phyloP scores from a whole-genome alignment of 768 basidiomycete species.

The Tylopilus subfusipes region DNA sequence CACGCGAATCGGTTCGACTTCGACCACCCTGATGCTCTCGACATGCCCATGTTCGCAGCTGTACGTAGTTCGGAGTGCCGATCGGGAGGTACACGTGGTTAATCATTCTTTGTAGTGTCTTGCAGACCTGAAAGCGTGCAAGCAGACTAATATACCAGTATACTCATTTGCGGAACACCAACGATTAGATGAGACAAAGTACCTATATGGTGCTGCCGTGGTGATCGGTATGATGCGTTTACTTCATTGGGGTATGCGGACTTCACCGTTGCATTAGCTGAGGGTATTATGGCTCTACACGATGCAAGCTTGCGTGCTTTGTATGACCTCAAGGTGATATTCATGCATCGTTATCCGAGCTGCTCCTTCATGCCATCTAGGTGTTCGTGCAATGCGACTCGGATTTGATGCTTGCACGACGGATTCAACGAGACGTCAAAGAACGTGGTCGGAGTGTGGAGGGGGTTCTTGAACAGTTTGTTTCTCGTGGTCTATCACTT shows the following conservation, averaged over 20 bases:
- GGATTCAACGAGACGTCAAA: conserved; percentile 81
- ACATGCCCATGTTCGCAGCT: conserved; percentile 80
- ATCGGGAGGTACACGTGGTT: neutral
- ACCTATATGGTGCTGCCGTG: conserved; percentile 90
- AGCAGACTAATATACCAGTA: conserved; percentile 84
- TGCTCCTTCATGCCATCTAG: conserved; percentile 32
- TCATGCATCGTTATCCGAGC: neutral
- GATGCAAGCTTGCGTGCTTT: conserved; percentile 74
- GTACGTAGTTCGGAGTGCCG: conserved; percentile 40
- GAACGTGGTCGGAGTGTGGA: conserved; percentile 84
- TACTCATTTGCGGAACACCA: conserved; percentile 95
- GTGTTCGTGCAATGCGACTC: conserved; percentile 92
- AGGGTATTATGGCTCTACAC: conserved; percentile 89
- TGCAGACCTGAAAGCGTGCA: conserved; percentile 78
- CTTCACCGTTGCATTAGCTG: conserved; percentile 45
- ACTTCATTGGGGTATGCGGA: neutral
- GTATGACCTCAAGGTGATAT: conserved; percentile 86
- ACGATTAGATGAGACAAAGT: conserved; percentile 71
- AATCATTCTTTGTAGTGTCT: conserved; percentile 56
- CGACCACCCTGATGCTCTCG: conserved; percentile 91
- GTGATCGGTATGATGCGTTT: conserved; percentile 62
- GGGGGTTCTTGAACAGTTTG: conserved; percentile 86
- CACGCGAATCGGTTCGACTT: conserved; percentile 79
- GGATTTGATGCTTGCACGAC: conserved; percentile 94
- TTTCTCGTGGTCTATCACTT: neutral